Evolutionary conservation across 306 rosid genomes (phyloP).

Genomic region (Cicer cuneatum): DNA sequence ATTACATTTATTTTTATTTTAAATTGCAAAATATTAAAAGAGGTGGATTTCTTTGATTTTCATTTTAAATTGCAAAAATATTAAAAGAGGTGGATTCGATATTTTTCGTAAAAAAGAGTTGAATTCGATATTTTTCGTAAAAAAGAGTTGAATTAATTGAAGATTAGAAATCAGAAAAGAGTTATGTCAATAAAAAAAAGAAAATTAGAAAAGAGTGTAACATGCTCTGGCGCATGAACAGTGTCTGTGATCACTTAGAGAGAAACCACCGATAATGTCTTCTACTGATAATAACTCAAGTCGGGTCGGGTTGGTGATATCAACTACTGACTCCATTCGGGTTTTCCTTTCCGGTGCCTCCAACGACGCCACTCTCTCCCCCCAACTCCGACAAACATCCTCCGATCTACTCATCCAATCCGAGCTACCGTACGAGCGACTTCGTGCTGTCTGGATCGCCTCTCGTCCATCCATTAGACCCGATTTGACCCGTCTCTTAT

Average conservation of each 20-base stretch:
- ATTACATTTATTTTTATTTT: no score
- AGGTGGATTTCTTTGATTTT: no score
- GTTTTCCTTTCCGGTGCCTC: constrained; percentile 63
- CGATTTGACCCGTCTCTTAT: constrained; percentile 54
- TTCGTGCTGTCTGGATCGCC: constrained; percentile 69
- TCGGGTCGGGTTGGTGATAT: constrained; percentile 63
- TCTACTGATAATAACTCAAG: neutral
- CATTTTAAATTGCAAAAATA: no score
- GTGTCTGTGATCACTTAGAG: neutral
- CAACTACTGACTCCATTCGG: constrained; percentile 55
- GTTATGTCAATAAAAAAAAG: no score
- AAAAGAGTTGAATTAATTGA: no score
- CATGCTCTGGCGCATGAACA: no score
- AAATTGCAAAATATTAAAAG: no score
- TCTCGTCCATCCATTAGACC: constrained; percentile 56
- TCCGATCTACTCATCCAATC: constrained; percentile 56
- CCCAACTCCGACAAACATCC: constrained; percentile 63
- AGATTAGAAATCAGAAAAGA: no score
- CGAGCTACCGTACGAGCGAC: constrained; percentile 57
- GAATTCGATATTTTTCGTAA: no score
- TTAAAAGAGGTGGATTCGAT: no score
- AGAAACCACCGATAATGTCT: constrained; percentile 33
- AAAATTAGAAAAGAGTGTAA: no score
- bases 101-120: no score
- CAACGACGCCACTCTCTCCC: constrained; percentile 54